Conservation (phyloP, 805 yeast genomes). For the Nakazawaea pomicola region DNA sequence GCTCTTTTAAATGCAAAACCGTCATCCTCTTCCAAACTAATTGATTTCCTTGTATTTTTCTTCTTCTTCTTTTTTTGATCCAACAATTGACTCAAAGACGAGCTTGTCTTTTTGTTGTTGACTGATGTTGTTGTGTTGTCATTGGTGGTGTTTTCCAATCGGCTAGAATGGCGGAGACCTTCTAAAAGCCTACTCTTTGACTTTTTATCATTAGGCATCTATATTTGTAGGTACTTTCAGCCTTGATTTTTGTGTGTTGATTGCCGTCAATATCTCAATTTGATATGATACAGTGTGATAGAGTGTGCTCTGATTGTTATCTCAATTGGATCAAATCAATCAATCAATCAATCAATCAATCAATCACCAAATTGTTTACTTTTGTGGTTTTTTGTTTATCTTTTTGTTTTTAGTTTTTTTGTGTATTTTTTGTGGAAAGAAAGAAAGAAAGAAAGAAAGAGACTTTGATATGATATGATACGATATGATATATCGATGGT, state of each 20-base stretch:
- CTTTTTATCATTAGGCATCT: constrained; percentile 1
- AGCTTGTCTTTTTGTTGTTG: no score
- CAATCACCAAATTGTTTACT: background rate
- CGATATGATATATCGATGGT: no score
- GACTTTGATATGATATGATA: background rate
- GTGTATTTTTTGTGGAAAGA: background rate
- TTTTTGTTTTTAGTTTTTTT: no score
- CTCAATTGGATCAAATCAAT: background rate
- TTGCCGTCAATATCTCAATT: background rate
- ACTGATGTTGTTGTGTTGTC: background rate
- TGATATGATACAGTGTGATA: no score
- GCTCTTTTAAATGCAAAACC: constrained; percentile 27
- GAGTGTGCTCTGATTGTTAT: background rate
- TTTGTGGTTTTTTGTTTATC: background rate
- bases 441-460: background rate
- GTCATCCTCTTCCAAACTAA: constrained; percentile 24
- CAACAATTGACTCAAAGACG: constrained; percentile 1
- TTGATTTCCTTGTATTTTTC: constrained; percentile 10
- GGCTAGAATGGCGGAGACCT: constrained; percentile 1
- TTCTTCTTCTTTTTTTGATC: constrained; percentile 1
- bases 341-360: no score
- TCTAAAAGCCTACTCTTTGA: constrained; percentile 1
- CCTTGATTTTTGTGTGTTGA: background rate
- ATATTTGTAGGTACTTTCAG: background rate
- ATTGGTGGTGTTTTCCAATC: background rate